These are phyloP conservation scores for Plasmopara viticola DNA, from an alignment of 352 stramenopile species.

Conservation along the genomic window DNA sequence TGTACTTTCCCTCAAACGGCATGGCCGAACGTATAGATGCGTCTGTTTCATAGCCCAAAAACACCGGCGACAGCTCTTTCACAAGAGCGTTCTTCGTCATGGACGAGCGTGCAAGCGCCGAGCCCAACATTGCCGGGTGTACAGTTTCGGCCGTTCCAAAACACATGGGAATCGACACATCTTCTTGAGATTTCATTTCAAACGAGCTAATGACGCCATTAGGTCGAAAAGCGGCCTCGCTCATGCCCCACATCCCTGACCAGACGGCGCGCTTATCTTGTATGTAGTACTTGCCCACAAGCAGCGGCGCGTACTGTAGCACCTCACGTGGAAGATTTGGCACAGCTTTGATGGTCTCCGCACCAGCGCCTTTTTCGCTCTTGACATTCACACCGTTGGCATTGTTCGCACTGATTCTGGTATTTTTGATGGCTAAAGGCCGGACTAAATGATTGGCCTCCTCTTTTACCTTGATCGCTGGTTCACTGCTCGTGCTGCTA, in stretches of 20 bases:
- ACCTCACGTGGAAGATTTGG: conserved; percentile 47
- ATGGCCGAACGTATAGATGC: conserved; percentile 52
- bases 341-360: conserved; percentile 12
- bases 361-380: conserved; percentile 12
- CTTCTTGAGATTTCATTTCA: conserved; percentile 84
- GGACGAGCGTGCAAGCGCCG: conserved; percentile 49
- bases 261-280: conserved; percentile 77
- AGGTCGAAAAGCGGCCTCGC: conserved; percentile 61
- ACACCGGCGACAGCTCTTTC: conserved; percentile 45
- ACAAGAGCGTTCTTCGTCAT: conserved; percentile 31
- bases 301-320: conserved; percentile 59
- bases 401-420: neutral
- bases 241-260: conserved; percentile 82
- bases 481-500: conserved; percentile 8
- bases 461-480: conserved; percentile 13
- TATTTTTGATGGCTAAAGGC: conserved; percentile 1
- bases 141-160: conserved; percentile 25
- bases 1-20: conserved; percentile 78
- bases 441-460: conserved; percentile 1
- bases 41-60: conserved; percentile 64
- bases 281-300: conserved; percentile 81
- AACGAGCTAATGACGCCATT: conserved; percentile 77
- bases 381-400: conserved; percentile 11
- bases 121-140: conserved; percentile 44
- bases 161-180: conserved; percentile 55